Evolutionary conservation across 495 filamentous ascomycete species (phyloP).

Genomic region (Evernia prunastri): DNA sequence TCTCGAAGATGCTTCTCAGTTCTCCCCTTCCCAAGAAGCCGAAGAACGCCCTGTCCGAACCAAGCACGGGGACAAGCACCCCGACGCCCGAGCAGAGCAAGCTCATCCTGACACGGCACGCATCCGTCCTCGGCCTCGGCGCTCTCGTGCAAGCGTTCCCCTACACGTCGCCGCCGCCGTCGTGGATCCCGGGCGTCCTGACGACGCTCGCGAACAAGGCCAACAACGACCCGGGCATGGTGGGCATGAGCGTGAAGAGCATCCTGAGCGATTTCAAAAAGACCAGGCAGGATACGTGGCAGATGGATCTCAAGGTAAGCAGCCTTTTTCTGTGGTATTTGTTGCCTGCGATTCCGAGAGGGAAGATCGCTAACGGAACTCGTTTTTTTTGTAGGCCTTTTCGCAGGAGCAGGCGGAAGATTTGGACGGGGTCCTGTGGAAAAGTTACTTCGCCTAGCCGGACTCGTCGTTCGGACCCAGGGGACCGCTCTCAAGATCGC

Average conservation of each 20-base stretch:
- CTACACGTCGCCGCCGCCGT: constrained; percentile 84
- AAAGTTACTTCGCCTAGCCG: constrained; percentile 93
- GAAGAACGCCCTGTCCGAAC: constrained; percentile 34
- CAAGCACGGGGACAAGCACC: constrained; percentile 56
- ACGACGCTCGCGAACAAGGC: constrained; percentile 78
- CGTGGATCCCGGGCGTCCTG: constrained; percentile 90
- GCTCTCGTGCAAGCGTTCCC: constrained; percentile 95
- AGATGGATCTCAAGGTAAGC: constrained; percentile 89
- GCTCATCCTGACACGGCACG: constrained; percentile 75
- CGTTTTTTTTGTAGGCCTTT: constrained; percentile 67
- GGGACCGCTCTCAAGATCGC: too few species aligned
- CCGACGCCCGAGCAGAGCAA: constrained; percentile 80
- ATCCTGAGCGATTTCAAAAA: constrained; percentile 98
- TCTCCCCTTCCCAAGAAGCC: constrained; percentile 83
- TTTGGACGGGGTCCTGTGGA: constrained; percentile 94
- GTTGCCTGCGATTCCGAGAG: neutral
- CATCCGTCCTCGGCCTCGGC: constrained; percentile 86
- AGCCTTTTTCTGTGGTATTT: too few species aligned
- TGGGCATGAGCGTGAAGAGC: constrained; percentile 95
- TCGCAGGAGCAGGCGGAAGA: constrained; percentile 88
- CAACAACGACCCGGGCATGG: constrained; percentile 81
- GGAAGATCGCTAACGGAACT: neutral
- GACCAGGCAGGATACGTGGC: constrained; percentile 98
- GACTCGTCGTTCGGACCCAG: too few species aligned
- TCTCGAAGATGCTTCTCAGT: constrained; percentile 64